Conservation (phyloP, 345 rosid genomes). For the Hypericum androsaemum region DNA sequence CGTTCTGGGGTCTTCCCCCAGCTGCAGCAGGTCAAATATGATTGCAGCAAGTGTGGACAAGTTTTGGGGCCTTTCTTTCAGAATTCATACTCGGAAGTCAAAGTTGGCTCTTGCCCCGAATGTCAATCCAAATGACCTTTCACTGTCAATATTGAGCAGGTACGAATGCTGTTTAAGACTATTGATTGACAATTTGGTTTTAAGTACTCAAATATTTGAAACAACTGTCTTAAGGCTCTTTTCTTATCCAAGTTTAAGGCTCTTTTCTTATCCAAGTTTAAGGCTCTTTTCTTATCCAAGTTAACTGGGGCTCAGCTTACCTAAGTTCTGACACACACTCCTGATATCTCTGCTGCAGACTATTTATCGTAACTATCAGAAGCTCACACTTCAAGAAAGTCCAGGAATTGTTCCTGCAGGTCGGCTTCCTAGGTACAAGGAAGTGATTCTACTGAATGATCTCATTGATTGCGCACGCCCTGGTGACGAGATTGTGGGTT, state of each 20-base stretch:
- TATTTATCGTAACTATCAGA: constrained; percentile 91
- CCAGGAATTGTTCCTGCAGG: constrained; percentile 99
- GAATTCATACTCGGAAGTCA: constrained; percentile 95
- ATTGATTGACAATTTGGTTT: no score
- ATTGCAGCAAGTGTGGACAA: constrained; percentile 92
- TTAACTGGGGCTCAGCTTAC: background rate
- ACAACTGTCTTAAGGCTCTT: no score
- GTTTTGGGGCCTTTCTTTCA: constrained; percentile 91
- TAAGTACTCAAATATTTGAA: no score
- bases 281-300: background rate
- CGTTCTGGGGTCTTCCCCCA: constrained; percentile 99
- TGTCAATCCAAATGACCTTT: constrained; percentile 98
- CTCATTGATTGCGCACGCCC: constrained; percentile 96
- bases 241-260: background rate
- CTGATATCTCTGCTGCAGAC: constrained; percentile 46
- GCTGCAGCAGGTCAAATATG: constrained; percentile 94
- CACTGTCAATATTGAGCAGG: constrained; percentile 93
- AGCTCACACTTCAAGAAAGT: constrained; percentile 94
- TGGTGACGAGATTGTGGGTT: constrained; percentile 84
- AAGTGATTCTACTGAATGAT: constrained; percentile 87
- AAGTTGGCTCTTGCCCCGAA: constrained; percentile 97
- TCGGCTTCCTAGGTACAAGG: constrained; percentile 96
- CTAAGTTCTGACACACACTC: background rate
- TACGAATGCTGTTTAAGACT: constrained; percentile 1
- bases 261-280: background rate